A percentile compares a stretch with the other conserved stretches of the same genome.
Conservation (phyloP, 306 rosid genomes). For the Parietaria judaica region DNA sequence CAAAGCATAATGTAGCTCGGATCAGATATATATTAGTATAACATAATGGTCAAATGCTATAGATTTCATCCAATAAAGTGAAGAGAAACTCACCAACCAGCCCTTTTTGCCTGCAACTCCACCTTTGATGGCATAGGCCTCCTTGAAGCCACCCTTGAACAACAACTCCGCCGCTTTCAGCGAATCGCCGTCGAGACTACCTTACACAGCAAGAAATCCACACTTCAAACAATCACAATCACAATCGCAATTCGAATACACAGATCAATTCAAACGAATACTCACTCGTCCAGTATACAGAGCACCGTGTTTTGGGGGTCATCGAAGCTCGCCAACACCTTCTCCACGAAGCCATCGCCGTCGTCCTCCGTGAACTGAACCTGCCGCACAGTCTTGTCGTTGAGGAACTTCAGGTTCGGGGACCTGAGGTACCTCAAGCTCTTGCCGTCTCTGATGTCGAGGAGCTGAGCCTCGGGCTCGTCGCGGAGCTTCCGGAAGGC, state of each 20-base stretch:
- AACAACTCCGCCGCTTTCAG: slow-evolving; percentile 78
- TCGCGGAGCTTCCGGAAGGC: slow-evolving; percentile 65
- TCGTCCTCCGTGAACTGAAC: slow-evolving; percentile 54
- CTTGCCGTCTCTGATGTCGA: slow-evolving; percentile 74
- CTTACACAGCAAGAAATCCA: slow-evolving; percentile 46
- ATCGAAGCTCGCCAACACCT: slow-evolving; percentile 42
- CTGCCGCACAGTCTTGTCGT: slow-evolving; percentile 53
- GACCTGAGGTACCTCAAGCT: slow-evolving; percentile 43
- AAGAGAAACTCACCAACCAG: slow-evolving; percentile 58
- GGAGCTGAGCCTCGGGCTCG: slow-evolving; percentile 47
- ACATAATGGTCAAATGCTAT: not conserved
- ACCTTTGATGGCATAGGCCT: slow-evolving; percentile 77
- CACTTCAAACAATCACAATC: not conserved
- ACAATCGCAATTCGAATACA: not conserved
- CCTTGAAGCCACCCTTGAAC: slow-evolving; percentile 86
- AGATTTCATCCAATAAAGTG: not conserved
- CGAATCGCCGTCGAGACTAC: slow-evolving; percentile 88
- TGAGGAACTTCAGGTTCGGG: slow-evolving; percentile 66
- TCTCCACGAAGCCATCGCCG: slow-evolving; percentile 62
- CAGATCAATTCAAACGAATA: not conserved
- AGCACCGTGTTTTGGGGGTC: slow-evolving; percentile 50
- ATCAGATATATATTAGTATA: no score
- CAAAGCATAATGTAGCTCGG: no score
- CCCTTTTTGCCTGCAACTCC: slow-evolving; percentile 81
- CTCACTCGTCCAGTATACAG: slow-evolving; percentile 63